Conservation (phyloP, 2,329 filamentous ascomycete species). For the Talaromyces verruculosus region DNA sequence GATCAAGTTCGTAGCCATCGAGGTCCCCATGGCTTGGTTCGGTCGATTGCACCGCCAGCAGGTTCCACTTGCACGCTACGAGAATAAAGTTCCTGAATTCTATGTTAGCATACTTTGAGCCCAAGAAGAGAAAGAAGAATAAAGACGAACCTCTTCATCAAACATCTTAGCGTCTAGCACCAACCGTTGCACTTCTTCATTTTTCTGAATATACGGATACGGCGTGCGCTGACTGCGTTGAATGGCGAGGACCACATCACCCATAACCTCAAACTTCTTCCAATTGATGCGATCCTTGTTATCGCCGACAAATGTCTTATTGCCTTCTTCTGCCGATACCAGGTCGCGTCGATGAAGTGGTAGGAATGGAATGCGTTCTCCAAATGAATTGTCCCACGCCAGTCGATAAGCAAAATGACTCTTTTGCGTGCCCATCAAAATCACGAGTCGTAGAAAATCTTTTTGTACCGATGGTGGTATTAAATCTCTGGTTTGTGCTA, state of each 20-base stretch:
- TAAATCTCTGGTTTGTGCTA: constrained; percentile 74
- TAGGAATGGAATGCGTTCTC: constrained; percentile 89
- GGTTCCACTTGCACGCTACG: constrained; percentile 58
- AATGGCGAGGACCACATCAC: constrained; percentile 83
- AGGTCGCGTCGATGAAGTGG: constrained; percentile 86
- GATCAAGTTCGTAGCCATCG: constrained; percentile 22
- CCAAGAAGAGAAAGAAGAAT: background rate
- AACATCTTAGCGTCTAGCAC: constrained; percentile 76
- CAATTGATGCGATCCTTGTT: constrained; percentile 81
- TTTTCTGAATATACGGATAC: constrained; percentile 69
- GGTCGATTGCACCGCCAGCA: constrained; percentile 39
- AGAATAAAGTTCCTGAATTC: constrained; percentile 56
- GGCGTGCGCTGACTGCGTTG: constrained; percentile 87
- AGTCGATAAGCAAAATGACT: constrained; percentile 94
- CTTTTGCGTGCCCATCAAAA: constrained; percentile 90
- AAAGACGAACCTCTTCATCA: constrained; percentile 68
- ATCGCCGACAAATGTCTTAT: constrained; percentile 78
- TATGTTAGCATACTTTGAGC: constrained; percentile 3
- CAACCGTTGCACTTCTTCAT: constrained; percentile 69
- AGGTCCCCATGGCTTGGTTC: constrained; percentile 43
- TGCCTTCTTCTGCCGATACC: constrained; percentile 88
- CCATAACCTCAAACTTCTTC: constrained; percentile 97
- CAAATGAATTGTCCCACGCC: constrained; percentile 92
- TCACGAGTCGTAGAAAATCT: constrained; percentile 81
- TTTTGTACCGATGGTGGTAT: constrained; percentile 72